Conservation (phyloP, 139 green algal species). For the Nannochloris sp. region DNA sequence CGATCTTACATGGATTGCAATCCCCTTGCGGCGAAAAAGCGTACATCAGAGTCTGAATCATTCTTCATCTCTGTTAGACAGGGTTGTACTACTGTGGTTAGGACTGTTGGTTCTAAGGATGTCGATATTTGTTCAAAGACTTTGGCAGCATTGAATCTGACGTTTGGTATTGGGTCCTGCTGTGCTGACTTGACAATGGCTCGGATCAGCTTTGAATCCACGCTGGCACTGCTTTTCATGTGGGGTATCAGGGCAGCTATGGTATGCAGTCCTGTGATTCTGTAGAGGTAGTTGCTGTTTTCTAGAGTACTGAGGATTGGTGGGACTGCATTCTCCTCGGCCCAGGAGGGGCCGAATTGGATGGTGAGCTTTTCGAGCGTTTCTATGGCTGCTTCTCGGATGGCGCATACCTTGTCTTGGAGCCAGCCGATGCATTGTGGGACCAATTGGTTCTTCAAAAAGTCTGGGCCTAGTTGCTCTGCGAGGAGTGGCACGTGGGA, state of each 20-base stretch:
- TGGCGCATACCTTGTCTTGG: constrained; percentile 59
- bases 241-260: constrained; percentile 70
- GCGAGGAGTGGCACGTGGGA: constrained; percentile 96
- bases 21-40: constrained; percentile 76
- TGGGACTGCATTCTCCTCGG: constrained; percentile 73
- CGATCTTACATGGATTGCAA: constrained; percentile 23
- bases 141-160: constrained; percentile 92
- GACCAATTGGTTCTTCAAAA: constrained; percentile 79
- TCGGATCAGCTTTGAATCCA: constrained; percentile 72
- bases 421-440: constrained; percentile 94
- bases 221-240: constrained; percentile 71
- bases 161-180: constrained; percentile 70
- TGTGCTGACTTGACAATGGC: constrained; percentile 69
- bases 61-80: constrained; percentile 71
- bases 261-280: constrained; percentile 83
- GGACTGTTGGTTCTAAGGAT: constrained; percentile 54
- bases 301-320: constrained; percentile 41
- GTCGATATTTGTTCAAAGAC: constrained; percentile 69
- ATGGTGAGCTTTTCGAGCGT: constrained; percentile 81
- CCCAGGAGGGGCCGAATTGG: constrained; percentile 92
- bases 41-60: constrained; percentile 86
- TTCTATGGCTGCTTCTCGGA: constrained; percentile 83
- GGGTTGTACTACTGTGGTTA: constrained; percentile 71
- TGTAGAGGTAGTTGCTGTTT: constrained; percentile 91
- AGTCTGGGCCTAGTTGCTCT: constrained; percentile 55